A percentile compares a stretch with the other conserved stretches of the same genome.
Evolutionary conservation across 2,329 filamentous ascomycete genomes (phyloP).

Genomic region (Colletotrichum cuscutae): DNA sequence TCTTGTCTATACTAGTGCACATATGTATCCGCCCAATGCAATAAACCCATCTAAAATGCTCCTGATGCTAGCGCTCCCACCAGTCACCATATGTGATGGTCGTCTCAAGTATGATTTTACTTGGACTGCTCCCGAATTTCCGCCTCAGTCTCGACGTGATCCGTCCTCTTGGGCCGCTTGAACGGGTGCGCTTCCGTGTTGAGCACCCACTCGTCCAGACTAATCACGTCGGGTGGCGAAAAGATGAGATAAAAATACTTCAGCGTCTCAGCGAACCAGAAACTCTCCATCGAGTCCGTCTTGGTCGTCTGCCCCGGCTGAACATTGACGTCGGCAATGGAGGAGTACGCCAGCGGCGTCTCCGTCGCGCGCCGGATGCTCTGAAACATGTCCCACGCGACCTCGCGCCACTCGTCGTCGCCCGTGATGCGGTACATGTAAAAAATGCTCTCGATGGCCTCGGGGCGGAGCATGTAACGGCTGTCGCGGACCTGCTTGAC

Average conservation of each 20-base stretch:
- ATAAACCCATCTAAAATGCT: neutral
- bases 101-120: neutral
- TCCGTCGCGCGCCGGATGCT: conserved; percentile 53
- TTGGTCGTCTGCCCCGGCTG: conserved; percentile 28
- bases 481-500: conserved; percentile 64
- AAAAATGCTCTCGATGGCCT: conserved; percentile 64
- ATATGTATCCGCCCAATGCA: neutral
- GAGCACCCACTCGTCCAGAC: conserved; percentile 76
- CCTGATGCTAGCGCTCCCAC: neutral
- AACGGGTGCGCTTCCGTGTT: conserved; percentile 68
- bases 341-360: conserved; percentile 55
- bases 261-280: conserved; percentile 80
- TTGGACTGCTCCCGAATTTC: conserved; percentile 16
- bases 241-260: conserved; percentile 85
- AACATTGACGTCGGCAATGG: conserved; percentile 42
- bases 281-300: conserved; percentile 52
- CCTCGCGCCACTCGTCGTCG: conserved; percentile 53
- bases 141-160: conserved; percentile 23
- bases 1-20: neutral
- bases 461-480: conserved; percentile 57
- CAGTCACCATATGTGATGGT: neutral
- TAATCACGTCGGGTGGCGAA: conserved; percentile 69
- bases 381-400: conserved; percentile 61
- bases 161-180: conserved; percentile 41
- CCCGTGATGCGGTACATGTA: conserved; percentile 63